Conservation (phyloP, 208 protist species). For the Hexamita inflata region DNA sequence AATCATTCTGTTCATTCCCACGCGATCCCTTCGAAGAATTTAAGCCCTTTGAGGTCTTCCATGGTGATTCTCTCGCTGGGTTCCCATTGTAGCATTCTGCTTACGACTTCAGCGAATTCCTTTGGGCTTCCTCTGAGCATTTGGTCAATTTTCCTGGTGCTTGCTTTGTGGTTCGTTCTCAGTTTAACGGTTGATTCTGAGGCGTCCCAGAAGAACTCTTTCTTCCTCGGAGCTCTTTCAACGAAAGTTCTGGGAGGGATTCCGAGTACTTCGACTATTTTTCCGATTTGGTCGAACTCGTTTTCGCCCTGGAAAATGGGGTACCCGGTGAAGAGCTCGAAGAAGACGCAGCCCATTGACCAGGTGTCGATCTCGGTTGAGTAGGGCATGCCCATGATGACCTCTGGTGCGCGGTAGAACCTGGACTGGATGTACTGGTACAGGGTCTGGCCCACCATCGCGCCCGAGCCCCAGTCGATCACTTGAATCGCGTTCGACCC, state of each 20-base stretch:
- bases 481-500: slow-evolving; percentile 74
- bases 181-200: too few relatives aligned
- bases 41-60: too few relatives aligned
- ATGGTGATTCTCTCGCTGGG: too few relatives aligned
- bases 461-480: slow-evolving; percentile 93
- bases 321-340: slow-evolving; percentile 85
- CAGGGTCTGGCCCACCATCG: slow-evolving; percentile 60
- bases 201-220: slow-evolving; percentile 63
- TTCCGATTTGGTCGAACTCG: slow-evolving; percentile 73
- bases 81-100: too few relatives aligned
- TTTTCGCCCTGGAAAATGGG: slow-evolving; percentile 78
- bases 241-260: slow-evolving; percentile 56
- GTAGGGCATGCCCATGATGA: slow-evolving; percentile 77
- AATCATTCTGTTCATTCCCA: too few relatives aligned
- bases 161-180: too few relatives aligned
- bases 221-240: slow-evolving; percentile 42
- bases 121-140: too few relatives aligned
- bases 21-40: too few relatives aligned
- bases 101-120: too few relatives aligned
- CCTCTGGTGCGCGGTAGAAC: slow-evolving; percentile 73
- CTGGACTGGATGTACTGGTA: slow-evolving; percentile 75
- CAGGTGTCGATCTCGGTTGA: slow-evolving; percentile 86
- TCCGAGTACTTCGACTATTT: slow-evolving; percentile 64
- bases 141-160: too few relatives aligned
- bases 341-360: slow-evolving; percentile 87